Evolutionary conservation across 2,329 filamentous ascomycete species (phyloP).

Genomic region (Amauroascus niger): DNA sequence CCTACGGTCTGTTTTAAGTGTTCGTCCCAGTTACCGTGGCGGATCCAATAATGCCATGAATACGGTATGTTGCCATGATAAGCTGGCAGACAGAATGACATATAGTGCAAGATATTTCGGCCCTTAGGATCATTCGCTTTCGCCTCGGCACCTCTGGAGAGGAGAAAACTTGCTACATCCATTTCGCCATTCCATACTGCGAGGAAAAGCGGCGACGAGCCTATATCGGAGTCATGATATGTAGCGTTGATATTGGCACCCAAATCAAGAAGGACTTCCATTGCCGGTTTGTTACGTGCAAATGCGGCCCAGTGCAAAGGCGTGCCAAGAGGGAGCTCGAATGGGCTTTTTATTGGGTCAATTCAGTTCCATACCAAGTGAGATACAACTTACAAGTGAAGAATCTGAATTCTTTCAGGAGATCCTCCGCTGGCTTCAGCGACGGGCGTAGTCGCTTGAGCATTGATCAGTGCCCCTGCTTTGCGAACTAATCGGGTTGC

Average conservation of each 20-base stretch:
- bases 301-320: constrained; percentile 25
- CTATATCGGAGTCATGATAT: constrained; percentile 19
- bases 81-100: constrained; percentile 21
- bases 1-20: constrained; percentile 18
- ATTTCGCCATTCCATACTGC: constrained; percentile 21
- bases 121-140: constrained; percentile 17
- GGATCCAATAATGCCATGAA: constrained; percentile 27
- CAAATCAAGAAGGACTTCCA: constrained; percentile 20
- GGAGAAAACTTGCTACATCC: constrained; percentile 16
- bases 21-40: constrained; percentile 22
- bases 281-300: constrained; percentile 18
- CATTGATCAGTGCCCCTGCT: constrained; percentile 20
- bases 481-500: constrained; percentile 18
- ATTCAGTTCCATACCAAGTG: neutral
- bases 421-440: constrained; percentile 18
- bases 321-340: constrained; percentile 23
- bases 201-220: constrained; percentile 21
- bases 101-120: constrained; percentile 22
- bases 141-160: constrained; percentile 21
- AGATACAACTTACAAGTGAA: constrained; percentile 21
- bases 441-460: constrained; percentile 15
- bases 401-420: constrained; percentile 19
- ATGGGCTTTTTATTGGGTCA: constrained; percentile 19
- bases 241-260: constrained; percentile 22
- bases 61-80: constrained; percentile 21